phyloP scores from a whole-genome alignment of 352 stramenopile genomes.

The Pythium scleroteichum region DNA sequence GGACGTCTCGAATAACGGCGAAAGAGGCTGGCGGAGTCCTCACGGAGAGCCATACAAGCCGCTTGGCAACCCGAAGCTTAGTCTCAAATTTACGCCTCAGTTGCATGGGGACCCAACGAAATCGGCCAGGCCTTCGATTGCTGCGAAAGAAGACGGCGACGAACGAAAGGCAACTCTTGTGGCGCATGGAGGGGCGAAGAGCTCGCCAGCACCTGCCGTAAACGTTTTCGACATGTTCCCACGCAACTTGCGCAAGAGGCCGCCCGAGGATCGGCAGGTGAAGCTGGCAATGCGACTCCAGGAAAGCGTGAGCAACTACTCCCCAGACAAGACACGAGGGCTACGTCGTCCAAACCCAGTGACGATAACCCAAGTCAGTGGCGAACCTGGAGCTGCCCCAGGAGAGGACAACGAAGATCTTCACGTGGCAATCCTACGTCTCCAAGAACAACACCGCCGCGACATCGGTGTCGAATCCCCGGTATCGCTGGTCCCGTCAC shows the following conservation, averaged over 20 bases:
- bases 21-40: constrained; percentile 67
- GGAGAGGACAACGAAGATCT: constrained; percentile 14
- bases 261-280: constrained; percentile 48
- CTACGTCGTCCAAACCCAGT: constrained; percentile 27
- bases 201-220: not conserved
- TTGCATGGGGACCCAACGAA: constrained; percentile 35
- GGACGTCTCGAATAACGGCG: constrained; percentile 10
- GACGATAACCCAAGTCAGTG: constrained; percentile 9
- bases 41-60: constrained; percentile 70
- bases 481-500: not conserved
- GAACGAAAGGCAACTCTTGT: constrained; percentile 27
- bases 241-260: constrained; percentile 34
- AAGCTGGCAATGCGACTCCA: constrained; percentile 54
- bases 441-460: constrained; percentile 18
- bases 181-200: constrained; percentile 14
- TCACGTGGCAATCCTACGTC: constrained; percentile 12
- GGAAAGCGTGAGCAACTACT: constrained; percentile 50
- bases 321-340: constrained; percentile 39
- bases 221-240: constrained; percentile 39
- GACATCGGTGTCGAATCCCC: not conserved
- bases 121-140: constrained; percentile 13
- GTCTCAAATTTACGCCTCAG: constrained; percentile 65
- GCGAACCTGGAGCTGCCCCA: not conserved
- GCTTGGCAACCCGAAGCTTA: constrained; percentile 64
- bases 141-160: constrained; percentile 32